These are phyloP conservation scores for Phycomyces nitens DNA, from an alignment of 192 early-diverging fungal genomes.

Conservation along the genomic window DNA sequence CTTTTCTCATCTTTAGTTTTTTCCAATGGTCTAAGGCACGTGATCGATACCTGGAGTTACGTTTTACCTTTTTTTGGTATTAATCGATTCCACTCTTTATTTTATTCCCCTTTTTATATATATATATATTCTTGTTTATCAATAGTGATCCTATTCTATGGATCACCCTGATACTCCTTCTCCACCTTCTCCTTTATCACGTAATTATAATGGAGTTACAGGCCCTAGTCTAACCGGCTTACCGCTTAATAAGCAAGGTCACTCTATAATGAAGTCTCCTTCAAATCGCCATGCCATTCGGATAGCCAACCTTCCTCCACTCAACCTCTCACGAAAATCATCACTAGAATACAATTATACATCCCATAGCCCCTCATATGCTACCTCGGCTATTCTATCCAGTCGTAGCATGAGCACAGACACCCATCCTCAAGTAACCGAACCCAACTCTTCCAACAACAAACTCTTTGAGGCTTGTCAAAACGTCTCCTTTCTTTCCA, in stretches of 20 bases:
- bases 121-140: too few species aligned
- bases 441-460: not conserved
- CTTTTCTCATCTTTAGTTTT: too few species aligned
- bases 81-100: too few species aligned
- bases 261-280: not conserved
- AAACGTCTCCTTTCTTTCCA: not conserved
- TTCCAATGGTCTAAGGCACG: too few species aligned
- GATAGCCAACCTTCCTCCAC: not conserved
- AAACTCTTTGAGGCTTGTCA: not conserved
- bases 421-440: not conserved
- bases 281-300: not conserved
- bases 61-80: too few species aligned
- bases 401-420: too few species aligned
- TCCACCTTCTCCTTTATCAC: too few species aligned
- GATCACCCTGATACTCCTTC: too few species aligned
- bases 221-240: not conserved
- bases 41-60: too few species aligned
- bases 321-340: not conserved
- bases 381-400: too few species aligned
- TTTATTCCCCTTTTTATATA: too few species aligned
- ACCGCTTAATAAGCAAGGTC: not conserved
- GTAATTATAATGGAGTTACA: not conserved
- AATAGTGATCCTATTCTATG: too few species aligned
- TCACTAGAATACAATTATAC: slow-evolving; percentile 2
- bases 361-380: not conserved